Evolutionary conservation across 108 stramenopile species (phyloP).

Genomic region (Nitzschia inconspicua): DNA sequence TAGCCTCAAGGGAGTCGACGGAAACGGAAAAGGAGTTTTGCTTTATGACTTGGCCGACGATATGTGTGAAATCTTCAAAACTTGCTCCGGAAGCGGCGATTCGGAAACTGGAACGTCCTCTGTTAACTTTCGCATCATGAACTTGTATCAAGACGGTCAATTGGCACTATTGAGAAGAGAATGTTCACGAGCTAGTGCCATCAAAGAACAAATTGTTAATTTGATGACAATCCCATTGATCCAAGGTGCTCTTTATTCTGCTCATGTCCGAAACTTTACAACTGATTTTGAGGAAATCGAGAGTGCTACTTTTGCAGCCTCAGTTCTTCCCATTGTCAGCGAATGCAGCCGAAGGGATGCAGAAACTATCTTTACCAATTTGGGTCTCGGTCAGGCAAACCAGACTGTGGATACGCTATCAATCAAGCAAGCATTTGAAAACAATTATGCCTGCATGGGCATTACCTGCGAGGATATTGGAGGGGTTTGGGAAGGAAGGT

Average conservation of each 20-base stretch:
- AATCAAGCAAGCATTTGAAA: conserved; percentile 57
- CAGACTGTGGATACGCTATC: conserved; percentile 23
- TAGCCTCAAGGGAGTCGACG: conserved; percentile 37
- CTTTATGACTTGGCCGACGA: conserved; percentile 55
- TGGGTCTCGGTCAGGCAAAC: conserved; percentile 26
- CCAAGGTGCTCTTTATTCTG: conserved; percentile 47
- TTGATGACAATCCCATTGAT: conserved; percentile 57
- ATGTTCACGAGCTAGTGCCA: conserved; percentile 33
- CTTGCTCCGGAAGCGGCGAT: conserved; percentile 35
- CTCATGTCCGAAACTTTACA: not conserved
- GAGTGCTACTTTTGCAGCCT: conserved; percentile 50
- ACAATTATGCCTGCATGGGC: conserved; percentile 46
- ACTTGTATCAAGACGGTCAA: conserved; percentile 41
- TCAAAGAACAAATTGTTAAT: conserved; percentile 31
- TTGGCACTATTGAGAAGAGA: conserved; percentile 25
- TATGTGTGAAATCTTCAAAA: conserved; percentile 38
- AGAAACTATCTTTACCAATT: conserved; percentile 43
- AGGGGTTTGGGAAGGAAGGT: conserved; percentile 45
- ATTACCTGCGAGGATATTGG: conserved; percentile 59
- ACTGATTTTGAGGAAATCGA: conserved; percentile 27
- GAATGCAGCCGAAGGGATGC: conserved; percentile 38
- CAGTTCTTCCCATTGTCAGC: conserved; percentile 46
- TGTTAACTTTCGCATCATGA: conserved; percentile 38
- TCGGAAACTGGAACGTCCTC: conserved; percentile 31
- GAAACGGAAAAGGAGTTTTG: conserved; percentile 32